phyloP scores from a whole-genome alignment of 768 basidiomycete species.

The Rhodotorula graminis region DNA sequence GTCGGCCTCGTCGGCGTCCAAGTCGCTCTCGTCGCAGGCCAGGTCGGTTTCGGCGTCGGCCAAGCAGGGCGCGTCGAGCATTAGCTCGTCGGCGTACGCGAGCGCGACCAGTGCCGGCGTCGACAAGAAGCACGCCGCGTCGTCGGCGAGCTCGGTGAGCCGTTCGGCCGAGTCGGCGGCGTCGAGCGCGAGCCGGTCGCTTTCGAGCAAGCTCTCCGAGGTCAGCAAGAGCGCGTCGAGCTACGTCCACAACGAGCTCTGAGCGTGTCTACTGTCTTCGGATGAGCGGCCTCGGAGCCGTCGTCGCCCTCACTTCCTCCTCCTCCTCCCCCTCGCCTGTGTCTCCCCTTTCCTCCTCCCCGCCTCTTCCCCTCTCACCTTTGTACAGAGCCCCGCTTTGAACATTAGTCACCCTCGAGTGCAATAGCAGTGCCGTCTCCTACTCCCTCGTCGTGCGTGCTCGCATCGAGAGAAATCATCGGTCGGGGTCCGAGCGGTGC shows the following conservation, averaged over 20 bases:
- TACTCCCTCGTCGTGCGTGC: background rate
- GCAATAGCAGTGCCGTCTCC: too few species aligned
- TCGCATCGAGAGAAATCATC: too few species aligned
- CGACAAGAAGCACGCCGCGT: conserved; percentile 8
- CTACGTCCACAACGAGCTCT: conserved; percentile 21
- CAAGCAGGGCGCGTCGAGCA: background rate
- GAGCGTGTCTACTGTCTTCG: background rate
- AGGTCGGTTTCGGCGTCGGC: conserved; percentile 7
- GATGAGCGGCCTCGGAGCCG: background rate
- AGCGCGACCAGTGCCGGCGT: conserved; percentile 11
- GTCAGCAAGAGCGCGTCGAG: conserved; percentile 16
- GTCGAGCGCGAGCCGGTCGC: background rate
- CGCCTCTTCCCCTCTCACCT: background rate
- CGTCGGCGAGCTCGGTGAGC: background rate
- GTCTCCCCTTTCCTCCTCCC: background rate
- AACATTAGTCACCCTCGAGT: too few species aligned
- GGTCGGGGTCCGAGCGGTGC: too few species aligned
- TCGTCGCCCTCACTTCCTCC: background rate
- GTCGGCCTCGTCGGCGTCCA: conserved; percentile 23
- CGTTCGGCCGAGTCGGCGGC: conserved; percentile 2
- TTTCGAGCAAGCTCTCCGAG: background rate
- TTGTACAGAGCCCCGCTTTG: too few species aligned
- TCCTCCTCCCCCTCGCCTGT: background rate
- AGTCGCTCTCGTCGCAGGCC: conserved; percentile 25
- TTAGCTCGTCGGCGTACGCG: conserved; percentile 18